Percentiles rank a stretch among this genome's conserved stretches.
Conservation (phyloP, 345 rosid genomes). For the Murraya paniculata region DNA sequence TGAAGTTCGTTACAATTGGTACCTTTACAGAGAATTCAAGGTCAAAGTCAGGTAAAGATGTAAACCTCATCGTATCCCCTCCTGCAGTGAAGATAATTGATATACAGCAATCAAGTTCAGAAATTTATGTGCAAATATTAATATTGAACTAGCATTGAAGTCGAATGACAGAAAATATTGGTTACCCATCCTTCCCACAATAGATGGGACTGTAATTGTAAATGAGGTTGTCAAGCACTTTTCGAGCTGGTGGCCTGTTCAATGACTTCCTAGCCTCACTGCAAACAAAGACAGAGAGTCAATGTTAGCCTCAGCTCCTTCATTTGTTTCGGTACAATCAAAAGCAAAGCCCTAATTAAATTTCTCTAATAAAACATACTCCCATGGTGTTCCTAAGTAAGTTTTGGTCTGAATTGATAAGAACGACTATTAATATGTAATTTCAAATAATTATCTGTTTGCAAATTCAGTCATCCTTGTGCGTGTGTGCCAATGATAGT, state of each 20-base stretch:
- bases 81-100: constrained; percentile 34
- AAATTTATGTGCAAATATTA: background rate
- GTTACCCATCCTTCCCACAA: constrained; percentile 86
- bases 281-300: constrained; percentile 20
- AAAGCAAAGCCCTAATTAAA: background rate
- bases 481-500: background rate
- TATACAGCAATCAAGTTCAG: background rate
- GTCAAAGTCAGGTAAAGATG: constrained; percentile 45
- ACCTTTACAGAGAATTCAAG: background rate
- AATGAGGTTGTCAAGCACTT: constrained; percentile 74
- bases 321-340: background rate
- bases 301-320: background rate
- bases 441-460: background rate
- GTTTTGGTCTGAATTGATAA: background rate
- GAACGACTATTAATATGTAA: background rate
- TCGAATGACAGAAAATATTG: background rate
- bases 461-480: too few relatives aligned
- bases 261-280: constrained; percentile 88
- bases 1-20: background rate
- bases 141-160: background rate
- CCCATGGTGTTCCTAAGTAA: background rate
- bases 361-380: background rate
- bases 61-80: constrained; percentile 85
- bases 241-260: constrained; percentile 58
- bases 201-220: constrained; percentile 81